These are phyloP conservation scores for Trichoderma semiorbis DNA, from an alignment of 2,329 filamentous ascomycete species.

Conservation along the genomic window DNA sequence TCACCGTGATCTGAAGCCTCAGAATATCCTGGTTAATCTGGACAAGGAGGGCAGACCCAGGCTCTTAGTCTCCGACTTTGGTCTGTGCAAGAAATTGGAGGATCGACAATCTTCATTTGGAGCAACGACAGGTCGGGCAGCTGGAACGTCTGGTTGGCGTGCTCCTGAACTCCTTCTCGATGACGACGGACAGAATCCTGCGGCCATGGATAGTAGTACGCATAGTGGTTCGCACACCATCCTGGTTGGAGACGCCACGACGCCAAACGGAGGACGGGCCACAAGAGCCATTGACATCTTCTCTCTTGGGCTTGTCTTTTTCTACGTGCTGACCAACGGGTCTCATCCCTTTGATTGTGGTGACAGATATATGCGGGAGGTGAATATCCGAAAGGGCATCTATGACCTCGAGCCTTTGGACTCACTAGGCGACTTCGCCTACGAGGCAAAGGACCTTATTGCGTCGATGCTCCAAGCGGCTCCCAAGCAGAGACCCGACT, in stretches of 20 bases:
- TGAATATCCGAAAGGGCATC: slow-evolving; percentile 91
- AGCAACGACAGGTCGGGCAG: slow-evolving; percentile 88
- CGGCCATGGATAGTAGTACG: slow-evolving; percentile 50
- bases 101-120: slow-evolving; percentile 92
- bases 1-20: slow-evolving; percentile 93
- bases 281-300: slow-evolving; percentile 98
- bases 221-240: slow-evolving; percentile 60
- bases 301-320: slow-evolving; percentile 95
- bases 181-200: slow-evolving; percentile 59
- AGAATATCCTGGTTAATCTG: slow-evolving; percentile 88
- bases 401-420: slow-evolving; percentile 70
- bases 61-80: slow-evolving; percentile 96
- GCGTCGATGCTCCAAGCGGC: slow-evolving; percentile 66
- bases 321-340: slow-evolving; percentile 93
- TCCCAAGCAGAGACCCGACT: slow-evolving; percentile 62
- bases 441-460: slow-evolving; percentile 85
- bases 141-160: slow-evolving; percentile 93
- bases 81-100: slow-evolving; percentile 94
- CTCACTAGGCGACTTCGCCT: slow-evolving; percentile 75
- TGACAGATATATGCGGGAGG: slow-evolving; percentile 90
- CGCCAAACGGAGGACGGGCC: slow-evolving; percentile 63
- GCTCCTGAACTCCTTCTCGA: slow-evolving; percentile 88
- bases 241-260: slow-evolving; percentile 51
- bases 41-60: slow-evolving; percentile 68
- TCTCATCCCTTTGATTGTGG: slow-evolving; percentile 92